A percentile compares a stretch with the other conserved stretches of the same genome.
phyloP scores from a whole-genome alignment of 2,329 filamentous ascomycete species.

The Ceratocystis papillata region DNA sequence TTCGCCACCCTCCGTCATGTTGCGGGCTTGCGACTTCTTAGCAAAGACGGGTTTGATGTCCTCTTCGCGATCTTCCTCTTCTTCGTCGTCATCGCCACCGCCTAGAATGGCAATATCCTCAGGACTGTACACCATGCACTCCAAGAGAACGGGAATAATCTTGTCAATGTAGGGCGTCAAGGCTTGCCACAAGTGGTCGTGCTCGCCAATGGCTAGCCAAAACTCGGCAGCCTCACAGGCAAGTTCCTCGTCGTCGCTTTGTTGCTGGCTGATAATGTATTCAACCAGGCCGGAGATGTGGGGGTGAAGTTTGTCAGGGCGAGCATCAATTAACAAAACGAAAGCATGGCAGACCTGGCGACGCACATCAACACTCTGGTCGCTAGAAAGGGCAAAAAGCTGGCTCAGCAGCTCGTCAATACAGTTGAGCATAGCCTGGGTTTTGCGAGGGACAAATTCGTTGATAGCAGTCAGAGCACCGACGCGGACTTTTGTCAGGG shows the following conservation, averaged over 20 bases:
- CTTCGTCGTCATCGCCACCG: conserved; percentile 76
- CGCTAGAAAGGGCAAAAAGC: conserved; percentile 69
- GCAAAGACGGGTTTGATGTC: conserved; percentile 92
- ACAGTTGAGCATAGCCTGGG: conserved; percentile 67
- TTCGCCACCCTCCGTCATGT: conserved; percentile 43
- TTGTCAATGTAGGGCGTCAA: conserved; percentile 68
- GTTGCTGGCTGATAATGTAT: conserved; percentile 85
- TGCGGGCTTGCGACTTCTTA: conserved; percentile 49
- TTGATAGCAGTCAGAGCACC: conserved; percentile 78
- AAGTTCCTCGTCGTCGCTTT: conserved; percentile 75
- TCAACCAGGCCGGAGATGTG: conserved; percentile 81
- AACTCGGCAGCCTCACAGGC: conserved; percentile 94
- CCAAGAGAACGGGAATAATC: conserved; percentile 80
- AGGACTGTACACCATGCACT: conserved; percentile 93
- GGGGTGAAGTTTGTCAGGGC: conserved; percentile 80
- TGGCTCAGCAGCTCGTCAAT: conserved; percentile 73
- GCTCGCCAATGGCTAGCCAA: conserved; percentile 88
- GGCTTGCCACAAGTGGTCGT: conserved; percentile 64
- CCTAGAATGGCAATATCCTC: conserved; percentile 83
- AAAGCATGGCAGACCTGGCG: conserved; percentile 90
- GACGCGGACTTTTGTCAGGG: conserved; percentile 64
- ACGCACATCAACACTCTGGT: conserved; percentile 69
- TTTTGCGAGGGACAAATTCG: conserved; percentile 77
- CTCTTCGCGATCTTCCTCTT: conserved; percentile 77
- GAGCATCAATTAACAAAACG: conserved; percentile 79